Conservation (phyloP, 164 flowering plant genomes). For the Kalanchoe fedtschenkoi region DNA sequence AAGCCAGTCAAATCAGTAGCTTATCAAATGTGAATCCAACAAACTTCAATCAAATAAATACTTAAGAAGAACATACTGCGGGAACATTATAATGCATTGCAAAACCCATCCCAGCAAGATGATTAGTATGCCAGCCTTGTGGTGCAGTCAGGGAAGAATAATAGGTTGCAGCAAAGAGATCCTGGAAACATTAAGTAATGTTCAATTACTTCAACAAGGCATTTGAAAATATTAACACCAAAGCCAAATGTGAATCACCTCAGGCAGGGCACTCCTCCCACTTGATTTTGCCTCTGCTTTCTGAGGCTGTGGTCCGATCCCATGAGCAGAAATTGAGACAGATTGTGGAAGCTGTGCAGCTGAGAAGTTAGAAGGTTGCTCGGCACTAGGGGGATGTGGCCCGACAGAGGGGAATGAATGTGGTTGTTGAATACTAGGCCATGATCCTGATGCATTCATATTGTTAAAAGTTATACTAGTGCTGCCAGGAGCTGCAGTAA, state of each 20-base stretch:
- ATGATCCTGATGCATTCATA: constrained; percentile 29
- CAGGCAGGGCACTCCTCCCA: constrained; percentile 69
- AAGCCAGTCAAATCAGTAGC: constrained; percentile 3
- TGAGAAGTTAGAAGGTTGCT: constrained; percentile 34
- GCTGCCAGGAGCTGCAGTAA: constrained; percentile 10
- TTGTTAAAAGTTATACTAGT: constrained; percentile 21
- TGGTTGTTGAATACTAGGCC: constrained; percentile 20
- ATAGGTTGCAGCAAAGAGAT: constrained; percentile 57
- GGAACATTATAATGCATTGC: constrained; percentile 55
- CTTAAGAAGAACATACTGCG: constrained; percentile 24
- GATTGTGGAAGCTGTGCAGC: constrained; percentile 14
- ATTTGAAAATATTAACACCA: not conserved
- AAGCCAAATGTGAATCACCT: constrained; percentile 24
- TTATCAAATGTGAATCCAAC: too few relatives aligned
- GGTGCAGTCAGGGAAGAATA: constrained; percentile 31
- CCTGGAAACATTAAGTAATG: constrained; percentile 28
- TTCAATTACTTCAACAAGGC: not conserved
- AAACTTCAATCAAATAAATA: too few relatives aligned
- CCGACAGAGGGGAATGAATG: not conserved
- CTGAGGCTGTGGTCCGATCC: constrained; percentile 21
- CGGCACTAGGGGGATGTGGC: not conserved
- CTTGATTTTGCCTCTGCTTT: constrained; percentile 28
- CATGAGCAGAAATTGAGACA: not conserved
- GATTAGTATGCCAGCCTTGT: constrained; percentile 60
- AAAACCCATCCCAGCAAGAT: constrained; percentile 41